Evolutionary conservation across 225 moss, liverwort and hornwort genomes (phyloP).

Genomic region (Pseudoscleropodium purum): DNA sequence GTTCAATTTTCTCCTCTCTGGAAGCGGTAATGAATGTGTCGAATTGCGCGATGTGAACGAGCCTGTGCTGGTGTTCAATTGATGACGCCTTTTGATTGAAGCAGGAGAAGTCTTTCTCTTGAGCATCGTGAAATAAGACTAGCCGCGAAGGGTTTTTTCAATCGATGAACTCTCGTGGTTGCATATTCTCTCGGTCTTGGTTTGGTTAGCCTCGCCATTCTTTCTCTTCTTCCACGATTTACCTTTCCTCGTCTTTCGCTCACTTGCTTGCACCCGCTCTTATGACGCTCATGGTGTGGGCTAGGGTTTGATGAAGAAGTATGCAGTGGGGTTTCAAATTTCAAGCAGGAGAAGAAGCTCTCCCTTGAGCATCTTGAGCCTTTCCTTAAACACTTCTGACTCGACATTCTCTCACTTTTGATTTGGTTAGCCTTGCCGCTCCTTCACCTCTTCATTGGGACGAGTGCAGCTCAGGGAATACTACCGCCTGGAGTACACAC

Average conservation of each 20-base stretch:
- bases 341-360: neutral
- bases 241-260: neutral
- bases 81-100: neutral
- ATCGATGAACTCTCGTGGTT: neutral
- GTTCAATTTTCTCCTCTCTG: neutral
- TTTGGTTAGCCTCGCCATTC: neutral
- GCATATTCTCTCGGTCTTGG: neutral
- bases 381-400: neutral
- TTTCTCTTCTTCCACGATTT: neutral
- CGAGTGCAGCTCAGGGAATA: neutral
- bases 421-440: neutral
- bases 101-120: neutral
- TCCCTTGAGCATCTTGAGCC: too few species aligned
- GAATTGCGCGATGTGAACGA: neutral
- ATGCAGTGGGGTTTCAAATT: neutral
- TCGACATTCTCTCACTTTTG: neutral
- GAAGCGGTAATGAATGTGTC: neutral
- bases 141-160: too few species aligned
- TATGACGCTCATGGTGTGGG: neutral
- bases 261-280: neutral
- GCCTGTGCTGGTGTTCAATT: neutral
- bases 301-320: neutral
- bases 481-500: neutral
- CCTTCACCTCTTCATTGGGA: neutral
- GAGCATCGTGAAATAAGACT: neutral